Conservation (phyloP, 176 grass and related monocot species). For the Oryza meyeriana region DNA sequence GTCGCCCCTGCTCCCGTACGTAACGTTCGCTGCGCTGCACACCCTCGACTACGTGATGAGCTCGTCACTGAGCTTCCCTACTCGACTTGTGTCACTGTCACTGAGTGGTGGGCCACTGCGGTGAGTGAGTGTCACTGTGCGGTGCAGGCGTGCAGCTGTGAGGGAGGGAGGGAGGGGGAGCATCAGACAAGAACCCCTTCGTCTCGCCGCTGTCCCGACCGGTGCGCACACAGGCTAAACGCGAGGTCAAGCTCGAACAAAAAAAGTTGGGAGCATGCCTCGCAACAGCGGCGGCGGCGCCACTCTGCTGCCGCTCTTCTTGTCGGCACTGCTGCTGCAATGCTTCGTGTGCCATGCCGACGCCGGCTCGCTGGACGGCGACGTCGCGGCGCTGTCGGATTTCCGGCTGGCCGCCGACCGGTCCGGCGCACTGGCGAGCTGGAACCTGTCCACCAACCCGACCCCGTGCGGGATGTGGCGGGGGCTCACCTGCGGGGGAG, state of each 20-base stretch:
- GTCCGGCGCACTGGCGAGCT: conserved; percentile 41
- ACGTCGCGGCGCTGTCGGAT: conserved; percentile 51
- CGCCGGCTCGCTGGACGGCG: conserved; percentile 51
- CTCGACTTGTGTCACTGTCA: background rate
- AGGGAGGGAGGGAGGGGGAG: background rate
- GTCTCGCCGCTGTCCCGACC: conserved; percentile 2
- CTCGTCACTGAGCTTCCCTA: too few species aligned
- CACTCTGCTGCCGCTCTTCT: conserved; percentile 11
- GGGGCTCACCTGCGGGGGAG: conserved; percentile 60
- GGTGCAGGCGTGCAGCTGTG: background rate
- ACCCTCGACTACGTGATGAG: background rate
- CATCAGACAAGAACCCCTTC: conserved; percentile 20
- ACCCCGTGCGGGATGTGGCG: conserved; percentile 71
- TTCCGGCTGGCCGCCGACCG: conserved; percentile 60
- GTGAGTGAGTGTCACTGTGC: background rate
- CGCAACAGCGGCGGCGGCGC: conserved; percentile 1
- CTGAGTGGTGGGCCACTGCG: background rate
- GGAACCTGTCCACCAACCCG: conserved; percentile 50
- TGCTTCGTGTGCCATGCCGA: conserved; percentile 2
- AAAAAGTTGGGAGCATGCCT: conserved; percentile 1
- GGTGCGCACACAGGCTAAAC: conserved; percentile 10
- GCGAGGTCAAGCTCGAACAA: background rate
- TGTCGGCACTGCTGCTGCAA: conserved; percentile 14
- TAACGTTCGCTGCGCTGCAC: background rate
- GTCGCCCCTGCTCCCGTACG: background rate